A percentile compares a stretch with the other conserved stretches of the same genome.
phyloP scores from a whole-genome alignment of 495 filamentous ascomycete genomes.

The Neurospora sublineolata region DNA sequence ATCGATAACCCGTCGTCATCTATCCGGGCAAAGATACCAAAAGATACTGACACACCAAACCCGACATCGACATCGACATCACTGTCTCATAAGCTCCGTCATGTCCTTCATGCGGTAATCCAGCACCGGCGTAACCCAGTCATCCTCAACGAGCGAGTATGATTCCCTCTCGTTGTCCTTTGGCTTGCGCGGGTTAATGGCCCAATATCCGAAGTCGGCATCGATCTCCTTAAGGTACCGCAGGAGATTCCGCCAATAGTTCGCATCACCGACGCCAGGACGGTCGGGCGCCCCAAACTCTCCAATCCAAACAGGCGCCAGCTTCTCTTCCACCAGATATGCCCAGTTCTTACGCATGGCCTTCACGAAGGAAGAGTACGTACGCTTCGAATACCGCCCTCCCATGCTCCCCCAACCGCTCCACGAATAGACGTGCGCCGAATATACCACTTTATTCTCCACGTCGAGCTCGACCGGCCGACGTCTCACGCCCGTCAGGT shows the following conservation, averaged over 20 bases:
- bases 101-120: slow-evolving; percentile 49
- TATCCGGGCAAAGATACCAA: not conserved
- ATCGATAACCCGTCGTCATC: not conserved
- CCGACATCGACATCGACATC: not conserved
- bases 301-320: slow-evolving; percentile 50
- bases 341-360: slow-evolving; percentile 51
- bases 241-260: slow-evolving; percentile 50
- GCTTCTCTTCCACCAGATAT: slow-evolving; percentile 43
- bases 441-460: slow-evolving; percentile 45
- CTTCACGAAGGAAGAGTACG: slow-evolving; percentile 43
- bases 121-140: slow-evolving; percentile 43
- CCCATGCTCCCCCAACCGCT: slow-evolving; percentile 47
- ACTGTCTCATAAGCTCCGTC: slow-evolving; percentile 31
- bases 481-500: slow-evolving; percentile 35
- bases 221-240: slow-evolving; percentile 41
- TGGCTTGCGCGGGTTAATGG: slow-evolving; percentile 49
- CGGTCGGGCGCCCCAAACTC: slow-evolving; percentile 44
- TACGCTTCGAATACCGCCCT: slow-evolving; percentile 39
- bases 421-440: slow-evolving; percentile 50
- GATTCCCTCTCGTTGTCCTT: slow-evolving; percentile 38
- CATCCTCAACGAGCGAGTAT: slow-evolving; percentile 45
- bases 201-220: slow-evolving; percentile 54
- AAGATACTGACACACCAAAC: not conserved
- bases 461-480: slow-evolving; percentile 44
- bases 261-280: slow-evolving; percentile 38